These are phyloP conservation scores for Aspergillus glaucus DNA, from an alignment of 2,329 filamentous ascomycete species.

Conservation along the genomic window DNA sequence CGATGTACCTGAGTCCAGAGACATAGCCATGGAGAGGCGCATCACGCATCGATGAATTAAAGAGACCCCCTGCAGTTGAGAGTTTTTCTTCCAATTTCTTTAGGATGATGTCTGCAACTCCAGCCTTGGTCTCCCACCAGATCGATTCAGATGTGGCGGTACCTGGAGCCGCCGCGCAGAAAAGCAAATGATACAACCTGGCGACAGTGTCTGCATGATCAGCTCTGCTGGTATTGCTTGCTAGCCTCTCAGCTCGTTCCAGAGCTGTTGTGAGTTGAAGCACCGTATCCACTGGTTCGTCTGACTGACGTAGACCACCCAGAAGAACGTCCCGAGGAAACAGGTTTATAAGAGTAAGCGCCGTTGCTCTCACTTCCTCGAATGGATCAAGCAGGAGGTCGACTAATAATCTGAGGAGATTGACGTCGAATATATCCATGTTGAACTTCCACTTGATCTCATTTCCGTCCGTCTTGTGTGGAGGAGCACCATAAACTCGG, in stretches of 20 bases:
- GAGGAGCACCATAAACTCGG: conserved; percentile 28
- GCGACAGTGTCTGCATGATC: conserved; percentile 92
- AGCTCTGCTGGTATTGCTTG: conserved; percentile 64
- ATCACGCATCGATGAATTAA: conserved; percentile 60
- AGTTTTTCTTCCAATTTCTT: conserved; percentile 60
- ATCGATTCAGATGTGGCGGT: conserved; percentile 6
- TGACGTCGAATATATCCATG: conserved; percentile 37
- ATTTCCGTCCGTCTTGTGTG: conserved; percentile 45
- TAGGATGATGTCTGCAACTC: conserved; percentile 54
- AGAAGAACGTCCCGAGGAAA: conserved; percentile 28
- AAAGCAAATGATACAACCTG: conserved; percentile 65
- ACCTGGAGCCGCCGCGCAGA: conserved; percentile 47
- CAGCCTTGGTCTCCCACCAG: conserved; percentile 35
- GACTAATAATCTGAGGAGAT: conserved; percentile 53
- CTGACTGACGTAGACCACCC: conserved; percentile 4
- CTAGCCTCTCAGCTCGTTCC: conserved; percentile 30
- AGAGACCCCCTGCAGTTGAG: conserved; percentile 54
- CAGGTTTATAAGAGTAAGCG: conserved; percentile 41
- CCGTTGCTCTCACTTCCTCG: conserved; percentile 70
- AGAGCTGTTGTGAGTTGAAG: conserved; percentile 27
- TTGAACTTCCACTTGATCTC: conserved; percentile 47
- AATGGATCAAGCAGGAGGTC: conserved; percentile 85
- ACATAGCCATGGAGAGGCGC: conserved; percentile 65
- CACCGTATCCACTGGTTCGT: conserved; percentile 14
- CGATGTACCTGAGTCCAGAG: conserved; percentile 57